Evolutionary conservation across 352 stramenopile species (phyloP).

Genomic region (Pythium angustatum): DNA sequence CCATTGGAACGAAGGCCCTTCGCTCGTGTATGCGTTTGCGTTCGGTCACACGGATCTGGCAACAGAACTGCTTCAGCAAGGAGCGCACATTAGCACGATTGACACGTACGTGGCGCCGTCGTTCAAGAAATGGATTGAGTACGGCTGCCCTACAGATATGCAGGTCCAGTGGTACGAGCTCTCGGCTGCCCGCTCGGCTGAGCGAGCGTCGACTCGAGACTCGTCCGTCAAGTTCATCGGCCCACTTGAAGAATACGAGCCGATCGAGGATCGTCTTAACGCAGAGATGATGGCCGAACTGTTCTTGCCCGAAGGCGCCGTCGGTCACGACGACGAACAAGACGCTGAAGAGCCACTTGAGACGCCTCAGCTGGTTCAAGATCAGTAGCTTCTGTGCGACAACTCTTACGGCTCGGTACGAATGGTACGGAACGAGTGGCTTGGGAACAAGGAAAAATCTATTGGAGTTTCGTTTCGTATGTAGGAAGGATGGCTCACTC

Average conservation of each 20-base stretch:
- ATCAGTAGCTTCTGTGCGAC: no score
- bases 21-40: slow-evolving; percentile 61
- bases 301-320: slow-evolving; percentile 1
- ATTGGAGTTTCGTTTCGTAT: slow-evolving; percentile 18
- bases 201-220: neutral
- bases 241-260: slow-evolving; percentile 30
- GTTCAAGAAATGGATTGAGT: slow-evolving; percentile 65
- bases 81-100: slow-evolving; percentile 53
- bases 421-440: no score
- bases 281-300: slow-evolving; percentile 20
- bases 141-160: slow-evolving; percentile 42
- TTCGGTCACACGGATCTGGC: slow-evolving; percentile 53
- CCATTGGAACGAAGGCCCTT: slow-evolving; percentile 59
- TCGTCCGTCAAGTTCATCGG: slow-evolving; percentile 13
- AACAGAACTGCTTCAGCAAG: slow-evolving; percentile 36
- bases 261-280: slow-evolving; percentile 12
- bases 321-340: neutral
- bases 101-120: slow-evolving; percentile 53
- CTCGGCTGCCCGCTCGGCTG: slow-evolving; percentile 3
- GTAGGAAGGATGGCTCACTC: slow-evolving; percentile 2
- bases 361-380: no score
- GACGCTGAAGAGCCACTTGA: neutral
- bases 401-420: no score
- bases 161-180: slow-evolving; percentile 33
- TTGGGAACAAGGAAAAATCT: slow-evolving; percentile 26